Evolutionary conservation across 768 basidiomycete species (phyloP).

Genomic region (Amanita pallidorosea): DNA sequence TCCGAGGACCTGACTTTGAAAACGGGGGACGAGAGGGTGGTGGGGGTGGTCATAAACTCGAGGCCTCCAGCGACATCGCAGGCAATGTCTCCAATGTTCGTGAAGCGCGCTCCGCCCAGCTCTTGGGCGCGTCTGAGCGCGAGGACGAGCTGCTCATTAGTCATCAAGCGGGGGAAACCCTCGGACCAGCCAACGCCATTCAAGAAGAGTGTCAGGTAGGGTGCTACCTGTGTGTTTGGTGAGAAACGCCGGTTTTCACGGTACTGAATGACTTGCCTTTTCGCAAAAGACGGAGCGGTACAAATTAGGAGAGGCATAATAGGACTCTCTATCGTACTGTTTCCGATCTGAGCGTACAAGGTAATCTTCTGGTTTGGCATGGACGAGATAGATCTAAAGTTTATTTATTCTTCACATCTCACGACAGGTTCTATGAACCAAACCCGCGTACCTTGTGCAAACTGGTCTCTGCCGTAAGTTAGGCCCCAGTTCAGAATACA

Average conservation of each 20-base stretch:
- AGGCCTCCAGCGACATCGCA: conserved; percentile 89
- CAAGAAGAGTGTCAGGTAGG: conserved; percentile 74
- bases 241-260: neutral
- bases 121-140: conserved; percentile 38
- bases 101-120: conserved; percentile 46
- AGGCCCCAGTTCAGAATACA: neutral
- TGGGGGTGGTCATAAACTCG: conserved; percentile 67
- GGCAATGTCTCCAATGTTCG: conserved; percentile 77
- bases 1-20: conserved; percentile 38
- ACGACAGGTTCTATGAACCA: neutral
- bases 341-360: conserved; percentile 45
- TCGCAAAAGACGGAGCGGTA: conserved; percentile 63
- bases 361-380: conserved; percentile 61
- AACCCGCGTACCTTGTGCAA: conserved; percentile 37
- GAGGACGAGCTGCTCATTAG: conserved; percentile 44
- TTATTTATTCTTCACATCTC: neutral
- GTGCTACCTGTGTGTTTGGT: conserved; percentile 50
- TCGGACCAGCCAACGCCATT: conserved; percentile 84
- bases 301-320: conserved; percentile 58
- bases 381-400: conserved; percentile 63
- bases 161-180: conserved; percentile 71
- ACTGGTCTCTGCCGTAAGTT: conserved; percentile 36
- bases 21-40: conserved; percentile 71
- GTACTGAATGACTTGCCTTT: conserved; percentile 30
- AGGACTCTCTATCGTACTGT: conserved; percentile 52